Conservation (phyloP, 768 basidiomycete species). For the Hydnum rufescens region DNA sequence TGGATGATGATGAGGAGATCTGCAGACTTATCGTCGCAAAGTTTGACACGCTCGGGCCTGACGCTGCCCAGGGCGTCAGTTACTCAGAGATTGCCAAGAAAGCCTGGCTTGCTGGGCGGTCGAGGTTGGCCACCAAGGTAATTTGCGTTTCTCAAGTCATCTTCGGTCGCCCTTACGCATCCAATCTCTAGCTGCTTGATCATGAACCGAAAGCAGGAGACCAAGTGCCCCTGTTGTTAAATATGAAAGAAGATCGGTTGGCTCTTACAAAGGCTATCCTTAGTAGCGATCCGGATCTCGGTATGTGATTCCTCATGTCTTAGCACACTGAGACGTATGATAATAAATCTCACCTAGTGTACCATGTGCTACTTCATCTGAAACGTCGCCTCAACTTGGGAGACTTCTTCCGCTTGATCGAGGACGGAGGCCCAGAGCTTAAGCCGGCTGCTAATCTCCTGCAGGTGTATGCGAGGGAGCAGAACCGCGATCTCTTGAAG, state of each 20-base stretch:
- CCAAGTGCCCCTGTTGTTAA: slow-evolving; percentile 80
- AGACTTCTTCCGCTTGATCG: slow-evolving; percentile 83
- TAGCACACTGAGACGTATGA: slow-evolving; percentile 1
- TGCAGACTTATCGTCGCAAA: slow-evolving; percentile 77
- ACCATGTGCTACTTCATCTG: slow-evolving; percentile 79
- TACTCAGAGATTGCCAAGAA: slow-evolving; percentile 89
- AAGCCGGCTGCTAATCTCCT: slow-evolving; percentile 58
- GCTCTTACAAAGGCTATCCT: slow-evolving; percentile 81
- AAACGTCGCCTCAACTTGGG: slow-evolving; percentile 69
- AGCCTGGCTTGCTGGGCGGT: slow-evolving; percentile 78
- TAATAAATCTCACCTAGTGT: slow-evolving; percentile 32
- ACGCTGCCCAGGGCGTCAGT: slow-evolving; percentile 33
- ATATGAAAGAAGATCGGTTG: slow-evolving; percentile 84
- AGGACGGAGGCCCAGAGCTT: slow-evolving; percentile 65
- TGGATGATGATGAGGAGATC: slow-evolving; percentile 50
- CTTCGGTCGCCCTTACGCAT: neutral
- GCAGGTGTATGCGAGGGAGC: slow-evolving; percentile 79
- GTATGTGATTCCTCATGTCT: slow-evolving; percentile 21
- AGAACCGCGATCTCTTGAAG: slow-evolving; percentile 75
- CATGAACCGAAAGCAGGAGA: slow-evolving; percentile 74
- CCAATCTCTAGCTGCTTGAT: slow-evolving; percentile 49
- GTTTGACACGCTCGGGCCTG: slow-evolving; percentile 52
- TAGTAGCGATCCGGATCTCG: slow-evolving; percentile 87
- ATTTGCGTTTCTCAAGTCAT: slow-evolving; percentile 6
- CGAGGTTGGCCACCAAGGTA: slow-evolving; percentile 69